Base-by-base conservation (phyloP, 2,329 filamentous ascomycete species). In the Ophiostoma himal-ulmi region DNA sequence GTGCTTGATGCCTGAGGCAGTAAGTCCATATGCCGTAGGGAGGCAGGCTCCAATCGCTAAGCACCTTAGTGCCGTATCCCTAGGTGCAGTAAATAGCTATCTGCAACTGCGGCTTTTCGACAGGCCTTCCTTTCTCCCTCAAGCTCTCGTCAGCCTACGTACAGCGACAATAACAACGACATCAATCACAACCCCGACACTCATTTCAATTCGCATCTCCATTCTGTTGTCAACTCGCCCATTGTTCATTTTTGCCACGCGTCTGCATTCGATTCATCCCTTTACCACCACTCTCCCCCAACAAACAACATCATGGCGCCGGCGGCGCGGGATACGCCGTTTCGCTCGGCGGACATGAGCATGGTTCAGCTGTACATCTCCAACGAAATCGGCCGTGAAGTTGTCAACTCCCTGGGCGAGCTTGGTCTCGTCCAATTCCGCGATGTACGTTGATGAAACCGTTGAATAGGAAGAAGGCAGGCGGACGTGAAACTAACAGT, bases 261-360 rank as follows among this genome's bases (percentile, higher is more conserved):
- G 17, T 30, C 17, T 52, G 4, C 34, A 48, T 44, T 36, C 3
- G 17, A 17, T 64, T 57, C n/a, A 11, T 30, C 39, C 13, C 30
- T 37, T 67, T 60, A 8, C 48, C 3, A 13, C 7, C 8, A 10
- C 20, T 17, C n/a, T 54, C 13, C n/a, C 37, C 48, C 36, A 73
- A 73, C 71, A 70, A 26, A 37, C 67, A 75, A 73, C 78, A 81
- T 75, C 74, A 91, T 90, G 88, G 87, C 87, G 81, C 83, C 85
- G 75, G 82, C 83, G 79, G 82, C 83, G 80, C 83, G 92, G 83
- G 93, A 98, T 83, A 97, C 94, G 82, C 92, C 97, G 85, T 98
- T 99, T 89, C 94, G 96, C 87, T 99, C 95, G 80, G 92, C 93
- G 92, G 92, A 97, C 82, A 99, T 99, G 95, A 97, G 93, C 86